These are phyloP conservation scores for Myrmaecium sp. DNA, from an alignment of 2,329 filamentous ascomycete genomes.

Conservation along the genomic window DNA sequence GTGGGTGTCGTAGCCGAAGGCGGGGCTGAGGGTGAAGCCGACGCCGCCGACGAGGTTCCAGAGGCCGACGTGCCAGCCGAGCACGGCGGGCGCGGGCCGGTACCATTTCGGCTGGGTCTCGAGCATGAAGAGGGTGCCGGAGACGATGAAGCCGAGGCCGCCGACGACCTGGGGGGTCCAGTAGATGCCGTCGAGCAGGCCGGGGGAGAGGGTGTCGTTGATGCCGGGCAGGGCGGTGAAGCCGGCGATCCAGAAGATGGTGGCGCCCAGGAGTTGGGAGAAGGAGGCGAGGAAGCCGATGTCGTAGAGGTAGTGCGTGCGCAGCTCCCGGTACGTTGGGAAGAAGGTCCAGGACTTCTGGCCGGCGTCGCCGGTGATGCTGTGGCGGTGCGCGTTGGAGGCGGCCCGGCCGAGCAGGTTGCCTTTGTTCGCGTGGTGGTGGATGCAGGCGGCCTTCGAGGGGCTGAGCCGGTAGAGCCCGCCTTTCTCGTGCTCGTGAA, in stretches of 20 bases:
- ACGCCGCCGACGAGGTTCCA: conserved; percentile 49
- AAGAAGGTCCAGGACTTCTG: conserved; percentile 38
- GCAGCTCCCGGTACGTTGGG: conserved; percentile 39
- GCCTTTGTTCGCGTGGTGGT: conserved; percentile 19
- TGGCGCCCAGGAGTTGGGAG: conserved; percentile 40
- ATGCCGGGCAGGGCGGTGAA: conserved; percentile 44
- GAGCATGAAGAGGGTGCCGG: conserved; percentile 42
- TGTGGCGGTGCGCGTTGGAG: conserved; percentile 1
- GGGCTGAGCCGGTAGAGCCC: conserved; percentile 6
- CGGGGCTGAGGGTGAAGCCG: conserved; percentile 37
- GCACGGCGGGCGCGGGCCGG: conserved; percentile 33
- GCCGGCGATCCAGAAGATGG: conserved; percentile 47
- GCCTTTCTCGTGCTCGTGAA: conserved; percentile 17
- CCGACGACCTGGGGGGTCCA: conserved; percentile 48
- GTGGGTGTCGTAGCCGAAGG: conserved; percentile 15
- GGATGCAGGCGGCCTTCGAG: conserved; percentile 12
- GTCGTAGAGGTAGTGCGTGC: conserved; percentile 42
- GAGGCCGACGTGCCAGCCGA: conserved; percentile 51
- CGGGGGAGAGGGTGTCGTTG: conserved; percentile 30
- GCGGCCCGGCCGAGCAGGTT: conserved; percentile 12
- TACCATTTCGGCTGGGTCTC: conserved; percentile 51
- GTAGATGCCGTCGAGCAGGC: conserved; percentile 36
- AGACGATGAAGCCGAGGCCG: conserved; percentile 44
- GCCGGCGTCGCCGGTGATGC: not conserved
- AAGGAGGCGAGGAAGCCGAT: conserved; percentile 46